These are phyloP conservation scores for Cladophialophora bantiana DNA, from an alignment of 2,329 filamentous ascomycete species.

Conservation along the genomic window DNA sequence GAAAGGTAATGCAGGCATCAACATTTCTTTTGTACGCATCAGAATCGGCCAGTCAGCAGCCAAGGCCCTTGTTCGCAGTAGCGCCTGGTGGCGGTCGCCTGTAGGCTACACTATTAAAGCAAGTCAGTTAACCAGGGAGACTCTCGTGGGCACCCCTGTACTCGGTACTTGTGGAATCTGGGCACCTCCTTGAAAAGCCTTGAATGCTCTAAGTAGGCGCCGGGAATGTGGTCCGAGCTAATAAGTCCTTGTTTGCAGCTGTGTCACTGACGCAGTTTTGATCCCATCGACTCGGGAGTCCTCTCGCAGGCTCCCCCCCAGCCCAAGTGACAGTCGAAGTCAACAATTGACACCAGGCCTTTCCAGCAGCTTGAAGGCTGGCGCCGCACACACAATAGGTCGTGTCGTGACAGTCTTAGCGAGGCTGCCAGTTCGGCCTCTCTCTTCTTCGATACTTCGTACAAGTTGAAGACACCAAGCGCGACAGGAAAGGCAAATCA, in stretches of 20 bases:
- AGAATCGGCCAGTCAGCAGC: background rate
- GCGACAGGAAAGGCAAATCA: background rate
- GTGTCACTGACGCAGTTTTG: background rate
- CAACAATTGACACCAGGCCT: background rate
- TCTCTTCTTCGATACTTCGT: background rate
- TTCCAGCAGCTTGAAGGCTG: background rate
- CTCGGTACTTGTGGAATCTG: background rate
- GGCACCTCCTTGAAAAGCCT: background rate
- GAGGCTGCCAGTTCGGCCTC: background rate
- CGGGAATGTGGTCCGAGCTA: background rate
- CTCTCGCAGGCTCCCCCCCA: background rate
- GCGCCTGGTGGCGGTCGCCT: conserved; percentile 9
- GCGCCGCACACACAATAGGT: background rate
- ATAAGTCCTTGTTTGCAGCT: background rate
- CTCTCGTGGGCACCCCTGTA: background rate
- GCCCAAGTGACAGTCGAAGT: background rate
- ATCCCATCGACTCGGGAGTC: background rate
- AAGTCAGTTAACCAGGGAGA: background rate
- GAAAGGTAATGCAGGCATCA: conserved; percentile 40
- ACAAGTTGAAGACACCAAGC: background rate
- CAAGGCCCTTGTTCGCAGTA: conserved; percentile 2
- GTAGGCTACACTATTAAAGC: conserved; percentile 8
- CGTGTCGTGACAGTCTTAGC: background rate
- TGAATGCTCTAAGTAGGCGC: background rate
- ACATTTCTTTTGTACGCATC: conserved; percentile 19